Conservation (phyloP, 2,329 filamentous ascomycete species). For the Nigrospora osmanthi region DNA sequence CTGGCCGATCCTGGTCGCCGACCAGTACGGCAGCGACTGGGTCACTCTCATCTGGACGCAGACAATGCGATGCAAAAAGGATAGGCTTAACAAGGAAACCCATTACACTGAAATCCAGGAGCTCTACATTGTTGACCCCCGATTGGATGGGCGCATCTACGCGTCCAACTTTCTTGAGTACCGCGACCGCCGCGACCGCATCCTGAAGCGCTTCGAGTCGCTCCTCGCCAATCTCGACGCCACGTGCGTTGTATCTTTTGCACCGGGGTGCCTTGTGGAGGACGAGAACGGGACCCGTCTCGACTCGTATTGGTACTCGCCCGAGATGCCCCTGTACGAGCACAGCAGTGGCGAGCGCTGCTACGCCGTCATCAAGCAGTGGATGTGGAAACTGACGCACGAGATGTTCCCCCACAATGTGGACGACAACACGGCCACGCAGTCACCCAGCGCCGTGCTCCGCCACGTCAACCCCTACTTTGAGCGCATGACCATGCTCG, state of each 20-base stretch:
- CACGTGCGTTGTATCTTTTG: too few relatives aligned
- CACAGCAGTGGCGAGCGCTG: neutral
- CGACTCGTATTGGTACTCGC: neutral
- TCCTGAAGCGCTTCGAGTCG: too few relatives aligned
- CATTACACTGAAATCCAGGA: neutral
- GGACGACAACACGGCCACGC: neutral
- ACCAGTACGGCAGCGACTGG: conserved; percentile 1
- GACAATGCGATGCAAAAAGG: neutral
- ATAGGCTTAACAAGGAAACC: too few relatives aligned
- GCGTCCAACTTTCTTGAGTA: too few relatives aligned
- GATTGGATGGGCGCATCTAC: neutral
- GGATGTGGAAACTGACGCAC: neutral
- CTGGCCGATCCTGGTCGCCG: conserved; percentile 1
- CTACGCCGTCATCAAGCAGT: neutral
- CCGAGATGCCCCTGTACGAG: neutral
- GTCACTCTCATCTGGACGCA: neutral
- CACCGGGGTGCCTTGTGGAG: too few relatives aligned
- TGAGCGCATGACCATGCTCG: neutral
- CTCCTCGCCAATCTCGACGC: too few relatives aligned
- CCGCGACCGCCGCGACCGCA: too few relatives aligned
- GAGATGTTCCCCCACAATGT: neutral
- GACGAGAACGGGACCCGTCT: neutral
- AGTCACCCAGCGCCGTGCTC: neutral
- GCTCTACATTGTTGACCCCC: neutral
- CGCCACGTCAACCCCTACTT: neutral